Evolutionary conservation across 768 basidiomycete species (phyloP), one percentile per base, ranked within the genome.

Genomic region (Austroboletus eburneus): DNA sequence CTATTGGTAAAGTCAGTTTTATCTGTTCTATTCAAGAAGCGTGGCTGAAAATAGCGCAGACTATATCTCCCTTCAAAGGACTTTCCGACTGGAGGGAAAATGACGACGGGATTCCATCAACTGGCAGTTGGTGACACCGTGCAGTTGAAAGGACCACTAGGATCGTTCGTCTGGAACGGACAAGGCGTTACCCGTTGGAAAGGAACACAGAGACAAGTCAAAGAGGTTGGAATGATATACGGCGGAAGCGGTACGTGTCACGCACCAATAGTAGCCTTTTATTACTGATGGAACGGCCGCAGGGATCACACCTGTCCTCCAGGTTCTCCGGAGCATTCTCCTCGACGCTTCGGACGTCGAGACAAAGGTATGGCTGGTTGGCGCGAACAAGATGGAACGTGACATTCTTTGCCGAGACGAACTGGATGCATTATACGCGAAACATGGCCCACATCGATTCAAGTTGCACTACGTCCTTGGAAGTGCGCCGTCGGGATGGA

Each of bases 131-230:
- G 73, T 3, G 79, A 82, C 43, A 53, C 32, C 3, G 61, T 82
- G 9, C 79, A 82, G 48, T 50, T 82, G 41, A 82, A 81, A 55
- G 81, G 81, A 0, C 81, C 81, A 0, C 57, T 81, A 7, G 81
- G 81, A 0, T 71, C 73, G 6, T 83, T 83, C 55, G 57, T 69
- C 18, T 83, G 77, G 75, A 55, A 68, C 3, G 77, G 78, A 1
- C 41, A 61, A 10, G 73, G 75, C 0, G 44, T 59, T 9, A 70
- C 69, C 12, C 51, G 49, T 21, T 66, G 73, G 64, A 63, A 68
- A 35, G 73, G 73, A 0, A 46, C 60, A 2, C 54, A 67, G 42
- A 58, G 59, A 17, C 57, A 56, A 12, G 61, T 76, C 16, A 58
- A 58, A 20, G 64, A 76, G 17, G 53, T 83, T 13, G 78, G 77